These are phyloP conservation scores for Flaveria sonorensis DNA, from an alignment of 129 eudicot genomes.

Conservation along the genomic window DNA sequence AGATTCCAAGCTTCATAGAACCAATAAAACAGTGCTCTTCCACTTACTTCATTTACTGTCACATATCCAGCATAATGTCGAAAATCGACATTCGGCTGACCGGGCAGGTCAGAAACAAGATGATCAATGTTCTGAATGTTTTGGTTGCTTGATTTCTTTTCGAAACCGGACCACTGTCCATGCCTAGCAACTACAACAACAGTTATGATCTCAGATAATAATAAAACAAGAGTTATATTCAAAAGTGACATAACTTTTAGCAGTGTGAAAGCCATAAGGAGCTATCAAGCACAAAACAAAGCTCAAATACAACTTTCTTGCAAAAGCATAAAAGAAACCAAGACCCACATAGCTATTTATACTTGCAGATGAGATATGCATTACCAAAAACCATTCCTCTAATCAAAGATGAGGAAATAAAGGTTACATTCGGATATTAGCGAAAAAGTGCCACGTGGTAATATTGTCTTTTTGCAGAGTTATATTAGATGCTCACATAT, in stretches of 20 bases:
- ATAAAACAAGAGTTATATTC: conserved; percentile 30
- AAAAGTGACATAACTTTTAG: conserved; percentile 35
- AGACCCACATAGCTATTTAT: conserved; percentile 59
- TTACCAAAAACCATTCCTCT: conserved; percentile 20
- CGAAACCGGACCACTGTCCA: conserved; percentile 42
- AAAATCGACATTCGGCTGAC: conserved; percentile 66
- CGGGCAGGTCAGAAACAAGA: conserved; percentile 67
- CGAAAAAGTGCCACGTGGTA: conserved; percentile 45
- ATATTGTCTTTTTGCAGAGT: conserved; percentile 25
- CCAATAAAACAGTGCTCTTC: conserved; percentile 86
- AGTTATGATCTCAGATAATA: conserved; percentile 28
- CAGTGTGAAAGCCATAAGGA: conserved; percentile 46
- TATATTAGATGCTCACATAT: conserved; percentile 27
- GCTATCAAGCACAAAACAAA: conserved; percentile 27
- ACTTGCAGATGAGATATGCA: conserved; percentile 27
- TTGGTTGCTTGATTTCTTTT: conserved; percentile 36
- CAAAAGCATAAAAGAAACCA: conserved; percentile 47
- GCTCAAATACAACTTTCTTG: conserved; percentile 36
- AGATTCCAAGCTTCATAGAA: conserved; percentile 73
- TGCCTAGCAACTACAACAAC: conserved; percentile 51
- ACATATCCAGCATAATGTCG: conserved; percentile 82
- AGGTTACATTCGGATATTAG: conserved; percentile 33
- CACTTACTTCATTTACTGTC: conserved; percentile 66
- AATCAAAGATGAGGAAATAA: conserved; percentile 31
- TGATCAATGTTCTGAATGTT: conserved; percentile 42